Evolutionary conservation across 352 stramenopile genomes (phyloP), one percentile per base, ranked within the genome.

Genomic region (Phytophthora europaea): DNA sequence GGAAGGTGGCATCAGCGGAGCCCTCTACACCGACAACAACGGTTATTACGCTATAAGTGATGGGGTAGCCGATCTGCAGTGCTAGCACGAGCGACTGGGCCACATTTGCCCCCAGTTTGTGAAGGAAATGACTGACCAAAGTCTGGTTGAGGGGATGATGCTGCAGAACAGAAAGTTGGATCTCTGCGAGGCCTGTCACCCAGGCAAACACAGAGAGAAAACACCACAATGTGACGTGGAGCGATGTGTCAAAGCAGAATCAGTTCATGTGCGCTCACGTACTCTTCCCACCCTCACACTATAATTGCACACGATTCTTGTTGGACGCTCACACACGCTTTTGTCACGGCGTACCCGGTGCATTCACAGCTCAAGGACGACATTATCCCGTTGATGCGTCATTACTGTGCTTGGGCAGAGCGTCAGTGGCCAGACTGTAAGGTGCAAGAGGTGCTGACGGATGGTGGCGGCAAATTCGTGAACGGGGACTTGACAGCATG

Each of bases 171-270:
- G 61, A 16, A 2, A 47, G 3, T 68, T 68, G 13, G 22, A 52
- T 22, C 1, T 68, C 4, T 68, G 52, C n/a, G 61, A 68, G 31
- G 34, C 51, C 4, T 68, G 51, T 56, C 61, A 68, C 15, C 38
- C 61, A 2, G 61, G 34, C 4, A 68, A 68, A 34, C 61, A 67
- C 9, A 34, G 26, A 38, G 50, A 12, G 3, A 60, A 60, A 10
- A 26, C 33, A 3, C 18, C 48, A 6, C 10, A 23, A 1, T 45
- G n/a, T 10, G 1, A 55, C 6, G 20, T 66, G 16, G 60, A 66
- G 0, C 47, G 60, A 22, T 28, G 48, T 8, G 31, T 66, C 3
- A 59, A 66, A 6, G 7, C 45, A 22, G 2, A 66, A 59, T 45
- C 60, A 59, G n/a, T 36, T 66, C 1, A 48, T 66, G 20, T 66